Evolutionary conservation across 2,329 filamentous ascomycete species (phyloP), one percentile per base, ranked within the genome.

Genomic region (Ophiostoma pallidulum): DNA sequence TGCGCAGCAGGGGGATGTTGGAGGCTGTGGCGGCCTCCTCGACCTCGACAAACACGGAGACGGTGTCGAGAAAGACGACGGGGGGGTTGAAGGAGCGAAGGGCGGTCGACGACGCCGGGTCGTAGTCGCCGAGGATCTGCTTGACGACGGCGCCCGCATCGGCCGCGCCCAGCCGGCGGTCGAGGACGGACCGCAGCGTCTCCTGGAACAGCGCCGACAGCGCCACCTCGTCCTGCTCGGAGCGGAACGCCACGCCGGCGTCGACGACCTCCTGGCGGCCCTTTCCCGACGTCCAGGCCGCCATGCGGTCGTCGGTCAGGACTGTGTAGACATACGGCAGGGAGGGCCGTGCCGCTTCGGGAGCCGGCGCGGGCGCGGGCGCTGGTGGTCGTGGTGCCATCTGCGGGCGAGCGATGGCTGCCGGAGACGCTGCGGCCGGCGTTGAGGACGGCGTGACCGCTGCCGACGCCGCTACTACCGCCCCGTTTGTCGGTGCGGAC

Each of bases 181-280:
- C 82, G 12, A 94, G 66, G 16, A 83, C 81, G 29, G 86, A 80
- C 52, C 83, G 80, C 31, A 92, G 77, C 32, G 96, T 76, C 62
- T 98, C 92, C 66, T 95, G 87, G 56, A 90, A 88, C 19, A 95
- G 69, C 13, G 75, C 75, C 26, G 82, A 80, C 32, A 94, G 68
- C 49, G 80, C 77, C 39, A 82, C 71, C 8, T 77, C 68, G 59
- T 94, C 82, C 55, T 85, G 78, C 54, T 84, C 75, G 31, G 77
- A 68, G 56, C 80, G 77, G 41, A 83, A 81, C 56, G 80, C 72
- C 37, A 75, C 63, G 20, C 82, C 84, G 56, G 78, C 73, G 19
- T 79, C 73, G 18, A 91, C 66, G 12, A 94, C 69, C 22, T 78
- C 75, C 52, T 82, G 73, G 48, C 80, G 82, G 26, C 85, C 86